These are phyloP conservation scores for Cenchrus fungigraminus DNA, from an alignment of 176 grass and related monocot genomes.

Conservation along the genomic window DNA sequence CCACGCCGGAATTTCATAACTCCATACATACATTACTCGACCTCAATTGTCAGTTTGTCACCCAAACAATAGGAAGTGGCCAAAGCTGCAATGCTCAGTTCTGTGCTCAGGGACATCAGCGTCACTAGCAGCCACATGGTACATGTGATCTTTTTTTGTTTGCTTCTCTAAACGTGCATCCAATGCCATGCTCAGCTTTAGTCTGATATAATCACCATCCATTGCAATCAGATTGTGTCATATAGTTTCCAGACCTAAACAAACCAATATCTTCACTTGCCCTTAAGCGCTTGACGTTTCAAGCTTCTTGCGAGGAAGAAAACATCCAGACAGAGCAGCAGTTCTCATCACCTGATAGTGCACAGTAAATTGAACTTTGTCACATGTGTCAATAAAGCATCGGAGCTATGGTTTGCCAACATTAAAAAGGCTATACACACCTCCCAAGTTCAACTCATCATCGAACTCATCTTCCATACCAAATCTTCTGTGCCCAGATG, in stretches of 20 bases:
- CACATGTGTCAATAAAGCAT: constrained; percentile 28
- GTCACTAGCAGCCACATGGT: not conserved
- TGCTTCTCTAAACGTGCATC: constrained; percentile 9
- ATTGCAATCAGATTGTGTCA: not conserved
- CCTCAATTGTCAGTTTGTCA: not conserved
- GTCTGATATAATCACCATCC: not conserved
- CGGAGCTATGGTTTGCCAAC: not conserved
- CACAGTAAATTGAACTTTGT: not conserved
- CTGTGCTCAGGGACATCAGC: not conserved
- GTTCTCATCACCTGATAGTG: constrained; percentile 71
- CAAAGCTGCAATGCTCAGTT: not conserved
- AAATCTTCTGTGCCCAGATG: constrained; percentile 90
- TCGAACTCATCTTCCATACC: constrained; percentile 57
- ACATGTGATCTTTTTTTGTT: not conserved
- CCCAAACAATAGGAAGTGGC: not conserved
- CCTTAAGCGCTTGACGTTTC: constrained; percentile 23
- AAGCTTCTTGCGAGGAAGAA: constrained; percentile 49
- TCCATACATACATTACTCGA: too few relatives aligned
- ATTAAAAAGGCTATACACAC: constrained; percentile 37
- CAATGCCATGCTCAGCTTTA: not conserved
- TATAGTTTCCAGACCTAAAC: not conserved
- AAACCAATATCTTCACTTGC: constrained; percentile 1
- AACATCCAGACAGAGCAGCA: constrained; percentile 89
- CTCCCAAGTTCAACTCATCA: constrained; percentile 54
- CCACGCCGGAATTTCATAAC: too few relatives aligned